Base-by-base conservation (phyloP, 768 basidiomycete species). In the Scleroderma citrinum region DNA sequence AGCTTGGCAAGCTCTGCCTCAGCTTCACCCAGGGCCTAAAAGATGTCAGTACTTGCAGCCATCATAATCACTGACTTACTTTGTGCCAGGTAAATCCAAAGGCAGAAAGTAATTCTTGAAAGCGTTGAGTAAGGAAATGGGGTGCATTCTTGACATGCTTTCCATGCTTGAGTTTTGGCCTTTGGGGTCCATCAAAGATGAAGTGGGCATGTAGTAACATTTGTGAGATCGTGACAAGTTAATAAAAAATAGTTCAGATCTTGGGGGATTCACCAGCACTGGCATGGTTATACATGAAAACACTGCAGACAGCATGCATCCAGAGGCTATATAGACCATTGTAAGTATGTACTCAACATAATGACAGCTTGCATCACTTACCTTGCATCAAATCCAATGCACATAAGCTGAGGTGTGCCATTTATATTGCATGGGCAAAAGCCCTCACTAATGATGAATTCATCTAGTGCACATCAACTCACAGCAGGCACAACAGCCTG, bases 311-410 rank as follows among this genome's bases (percentile, higher is more conserved):
- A 8, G 26, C 26, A 29, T 29, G 26, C 26, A 29, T 29, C 26
- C 26, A 29, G 26, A 29, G 26, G 26, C 26, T 29, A 29, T 29
- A 8, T 29, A 29, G 26, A 29, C 26, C 26, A 29, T 29, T 29
- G 26, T 29, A 29, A 29, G 26, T 29, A 4, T 5, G 26, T 29
- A 5, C 8, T 29, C n/a, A n/a, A n/a, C n/a, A n/a, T n/a, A n/a
- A n/a, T n/a, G n/a, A 29, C 8, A 8, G 4, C 26, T 8, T 29
- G 26, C 5, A 29, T 29, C 4, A 4, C 26, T 29, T 29, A 29
- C 26, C 26, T 29, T 29, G 26, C 26, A 29, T 29, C 8, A 29
- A 29, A 29, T 29, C 90, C 88, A 5, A 94, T 95, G 76, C 98
- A 98, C 26, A 29, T 29, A 8, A 29, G 26, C 26, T 29, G 26